These are phyloP conservation scores for Trypanosoma platydactyli DNA, from an alignment of 208 protist species.

Conservation along the genomic window DNA sequence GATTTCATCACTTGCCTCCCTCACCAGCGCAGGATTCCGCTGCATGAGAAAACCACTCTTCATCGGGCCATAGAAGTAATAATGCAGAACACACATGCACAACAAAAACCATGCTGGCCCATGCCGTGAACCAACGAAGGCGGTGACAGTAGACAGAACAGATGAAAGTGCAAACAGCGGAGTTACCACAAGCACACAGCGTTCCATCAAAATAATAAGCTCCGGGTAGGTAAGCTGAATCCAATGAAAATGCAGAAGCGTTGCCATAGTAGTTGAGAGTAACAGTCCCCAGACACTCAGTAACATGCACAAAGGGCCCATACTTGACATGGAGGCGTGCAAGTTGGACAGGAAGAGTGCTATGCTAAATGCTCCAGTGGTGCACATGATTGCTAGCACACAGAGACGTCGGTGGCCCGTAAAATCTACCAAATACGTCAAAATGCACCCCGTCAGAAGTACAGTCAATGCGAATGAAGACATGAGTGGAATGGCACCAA, in stretches of 20 bases:
- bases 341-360: constrained; percentile 78
- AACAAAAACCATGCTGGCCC: constrained; percentile 64
- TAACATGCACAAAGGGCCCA: constrained; percentile 75
- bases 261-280: constrained; percentile 34
- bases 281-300: constrained; percentile 49
- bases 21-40: not conserved
- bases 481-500: constrained; percentile 81
- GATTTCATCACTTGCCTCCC: not conserved
- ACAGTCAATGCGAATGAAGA: constrained; percentile 61
- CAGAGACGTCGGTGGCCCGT: constrained; percentile 60
- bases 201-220: constrained; percentile 68
- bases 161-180: constrained; percentile 71
- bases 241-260: constrained; percentile 82
- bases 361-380: constrained; percentile 40
- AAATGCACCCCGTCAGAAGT: constrained; percentile 55
- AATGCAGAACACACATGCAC: constrained; percentile 58
- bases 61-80: constrained; percentile 72
- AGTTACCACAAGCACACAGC: constrained; percentile 53
- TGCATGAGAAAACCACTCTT: constrained; percentile 75
- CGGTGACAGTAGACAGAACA: constrained; percentile 59
- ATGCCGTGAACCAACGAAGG: constrained; percentile 65
- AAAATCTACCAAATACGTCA: constrained; percentile 82
- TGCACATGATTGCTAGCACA: constrained; percentile 49
- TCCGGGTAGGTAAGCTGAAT: constrained; percentile 74
- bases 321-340: constrained; percentile 42